Base-by-base conservation (phyloP, 1,284 basidiomycete species). In the Ustilago vetiveriae region DNA sequence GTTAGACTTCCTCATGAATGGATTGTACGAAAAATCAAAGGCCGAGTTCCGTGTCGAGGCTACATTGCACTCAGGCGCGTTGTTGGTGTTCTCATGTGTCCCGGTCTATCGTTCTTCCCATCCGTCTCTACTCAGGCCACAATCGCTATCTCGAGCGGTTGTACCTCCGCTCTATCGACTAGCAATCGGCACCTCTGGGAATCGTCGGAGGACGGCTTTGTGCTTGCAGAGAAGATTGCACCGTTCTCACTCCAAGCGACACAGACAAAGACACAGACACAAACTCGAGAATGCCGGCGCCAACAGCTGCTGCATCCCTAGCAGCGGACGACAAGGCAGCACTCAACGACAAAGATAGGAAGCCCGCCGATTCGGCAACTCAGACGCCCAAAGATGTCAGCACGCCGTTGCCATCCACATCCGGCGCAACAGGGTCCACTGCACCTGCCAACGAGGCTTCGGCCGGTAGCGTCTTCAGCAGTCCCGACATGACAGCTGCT, bases 401-500 rank as follows among this genome's bases (percentile, higher is more conserved):
- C 9, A 55, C 43, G 11, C 56, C 63, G 9, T 29, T 55, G 27
- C 43, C 56, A 17, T 29, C 41, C 38, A 46, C 50, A 23, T 50
- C 47, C 24, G 32, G 32, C 10, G 38, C 56, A 26, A 22, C 53
- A 29, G 47, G 38, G 14, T 48, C 53, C 16, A 27, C 56, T 24
- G 44, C 53, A 6, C 26, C 52, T 32, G 30, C 47, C 32, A 59
- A 60, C 39, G 60, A 60, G 7, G 53, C 55, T 26, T 49, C 59
- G 2, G 49, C 40, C 2, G 60, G 56, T 2, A 60, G 51, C 48
- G 52, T 70, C 21, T 64, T 64, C 36, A 70, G 67, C 57, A 66
- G 45, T 19, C 57, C 68, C 3, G 62, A 71, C 30, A 65, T 66
- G 62, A 71, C 62, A 3, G 56, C 68, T 36, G 62, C 68, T 23